Percentiles rank a stretch among this genome's conserved stretches.
Evolutionary conservation across 331 rosid genomes (phyloP).

Genomic region (Malus hybrid): DNA sequence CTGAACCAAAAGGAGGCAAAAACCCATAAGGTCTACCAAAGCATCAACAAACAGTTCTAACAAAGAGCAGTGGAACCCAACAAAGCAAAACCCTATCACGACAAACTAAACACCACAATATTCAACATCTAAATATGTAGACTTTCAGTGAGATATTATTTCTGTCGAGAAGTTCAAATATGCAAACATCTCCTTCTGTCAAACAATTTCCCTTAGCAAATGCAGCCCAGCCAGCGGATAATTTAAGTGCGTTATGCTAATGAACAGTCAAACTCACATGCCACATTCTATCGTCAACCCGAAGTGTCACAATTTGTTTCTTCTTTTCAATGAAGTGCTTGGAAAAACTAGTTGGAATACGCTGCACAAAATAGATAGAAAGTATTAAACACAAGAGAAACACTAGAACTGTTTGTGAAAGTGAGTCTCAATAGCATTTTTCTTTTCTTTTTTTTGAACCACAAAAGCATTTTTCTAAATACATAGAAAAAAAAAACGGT

Average conservation of each 20-base stretch:
- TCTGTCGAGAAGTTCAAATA: background rate
- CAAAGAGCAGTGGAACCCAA: too few species aligned
- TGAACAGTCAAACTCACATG: background rate
- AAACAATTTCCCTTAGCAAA: background rate
- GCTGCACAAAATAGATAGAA: background rate
- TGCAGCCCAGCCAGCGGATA: background rate
- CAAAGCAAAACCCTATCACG: too few species aligned
- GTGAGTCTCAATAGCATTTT: too few species aligned
- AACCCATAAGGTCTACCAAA: too few species aligned
- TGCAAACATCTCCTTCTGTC: background rate
- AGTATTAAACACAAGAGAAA: too few species aligned
- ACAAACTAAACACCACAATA: too few species aligned
- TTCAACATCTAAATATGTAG: background rate
- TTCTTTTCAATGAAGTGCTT: background rate
- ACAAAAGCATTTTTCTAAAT: too few species aligned
- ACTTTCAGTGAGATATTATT: background rate
- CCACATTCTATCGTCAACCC: background rate
- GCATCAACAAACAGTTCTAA: too few species aligned
- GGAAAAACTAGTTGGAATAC: background rate
- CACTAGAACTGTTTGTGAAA: background rate
- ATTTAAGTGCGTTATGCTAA: background rate
- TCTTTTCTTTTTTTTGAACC: too few species aligned
- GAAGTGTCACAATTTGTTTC: background rate
- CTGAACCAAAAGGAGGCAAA: too few species aligned
- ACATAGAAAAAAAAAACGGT: too few species aligned